Conservation (phyloP, 768 basidiomycete species). For the Mrakia frigida region DNA sequence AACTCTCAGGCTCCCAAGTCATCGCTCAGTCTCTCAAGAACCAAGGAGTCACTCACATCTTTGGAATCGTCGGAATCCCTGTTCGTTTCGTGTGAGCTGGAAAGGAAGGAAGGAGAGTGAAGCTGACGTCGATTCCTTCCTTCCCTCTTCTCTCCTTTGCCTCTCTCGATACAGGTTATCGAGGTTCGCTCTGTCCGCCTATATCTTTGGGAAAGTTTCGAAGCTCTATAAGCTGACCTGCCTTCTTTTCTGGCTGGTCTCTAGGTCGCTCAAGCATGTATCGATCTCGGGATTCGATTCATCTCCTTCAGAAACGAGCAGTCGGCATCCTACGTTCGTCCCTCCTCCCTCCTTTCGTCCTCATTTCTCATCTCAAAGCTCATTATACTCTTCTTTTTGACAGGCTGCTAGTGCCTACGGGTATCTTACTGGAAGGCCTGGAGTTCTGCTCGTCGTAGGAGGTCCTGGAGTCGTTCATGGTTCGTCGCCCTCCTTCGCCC, state of each 20-base stretch:
- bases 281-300: slow-evolving; percentile 35
- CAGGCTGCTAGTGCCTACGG: slow-evolving; percentile 36
- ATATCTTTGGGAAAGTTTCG: too few species aligned
- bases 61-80: slow-evolving; percentile 36
- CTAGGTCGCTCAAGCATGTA: slow-evolving; percentile 36
- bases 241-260: not conserved
- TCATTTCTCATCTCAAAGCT: too few species aligned
- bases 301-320: slow-evolving; percentile 36
- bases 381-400: not conserved
- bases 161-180: slow-evolving; percentile 6
- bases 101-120: not conserved
- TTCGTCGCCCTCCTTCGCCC: not conserved
- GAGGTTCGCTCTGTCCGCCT: not conserved
- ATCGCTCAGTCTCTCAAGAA: slow-evolving; percentile 33
- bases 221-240: not conserved
- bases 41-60: slow-evolving; percentile 33
- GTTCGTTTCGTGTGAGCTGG: slow-evolving; percentile 10
- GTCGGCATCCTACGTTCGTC: slow-evolving; percentile 35
- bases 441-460: slow-evolving; percentile 35
- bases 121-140: not conserved
- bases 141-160: not conserved
- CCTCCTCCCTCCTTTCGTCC: not conserved
- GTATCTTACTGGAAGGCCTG: slow-evolving; percentile 34
- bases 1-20: slow-evolving; percentile 30
- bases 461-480: slow-evolving; percentile 37